Evolutionary conservation across 2,329 filamentous ascomycete genomes (phyloP).

Genomic region (Nigrospora sphaerica): DNA sequence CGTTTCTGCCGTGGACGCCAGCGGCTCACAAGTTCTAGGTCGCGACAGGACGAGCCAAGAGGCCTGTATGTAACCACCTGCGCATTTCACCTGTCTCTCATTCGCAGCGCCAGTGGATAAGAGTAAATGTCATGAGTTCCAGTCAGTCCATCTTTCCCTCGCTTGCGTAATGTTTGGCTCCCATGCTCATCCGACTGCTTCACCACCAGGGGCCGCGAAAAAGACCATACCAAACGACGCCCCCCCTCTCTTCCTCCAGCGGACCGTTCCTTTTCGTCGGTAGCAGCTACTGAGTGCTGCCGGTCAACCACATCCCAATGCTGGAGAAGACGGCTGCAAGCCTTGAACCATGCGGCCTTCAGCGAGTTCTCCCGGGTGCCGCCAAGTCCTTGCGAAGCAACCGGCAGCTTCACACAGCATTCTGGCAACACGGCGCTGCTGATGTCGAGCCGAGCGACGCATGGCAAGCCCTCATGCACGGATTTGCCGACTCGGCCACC

Average conservation of each 20-base stretch:
- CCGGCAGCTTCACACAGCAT: slow-evolving; percentile 39
- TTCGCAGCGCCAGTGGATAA: background rate
- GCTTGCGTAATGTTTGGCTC: background rate
- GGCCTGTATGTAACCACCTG: too few relatives aligned
- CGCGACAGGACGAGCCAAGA: too few relatives aligned
- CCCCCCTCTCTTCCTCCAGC: too few relatives aligned
- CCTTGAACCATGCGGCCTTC: slow-evolving; percentile 49
- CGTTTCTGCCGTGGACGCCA: too few relatives aligned
- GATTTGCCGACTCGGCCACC: slow-evolving; percentile 16
- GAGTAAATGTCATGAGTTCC: background rate
- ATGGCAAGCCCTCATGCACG: slow-evolving; percentile 31
- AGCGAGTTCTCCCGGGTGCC: slow-evolving; percentile 38
- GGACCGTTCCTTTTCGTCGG: too few relatives aligned
- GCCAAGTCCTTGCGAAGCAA: slow-evolving; percentile 28
- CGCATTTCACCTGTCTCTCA: too few relatives aligned
- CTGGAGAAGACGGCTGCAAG: slow-evolving; percentile 50
- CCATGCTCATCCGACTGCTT: too few relatives aligned
- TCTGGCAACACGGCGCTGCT: slow-evolving; percentile 48
- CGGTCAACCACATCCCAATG: slow-evolving; percentile 28
- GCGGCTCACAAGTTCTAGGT: too few relatives aligned
- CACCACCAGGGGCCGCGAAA: too few relatives aligned
- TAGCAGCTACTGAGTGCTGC: background rate
- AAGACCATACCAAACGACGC: too few relatives aligned
- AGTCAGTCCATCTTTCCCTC: background rate
- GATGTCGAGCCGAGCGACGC: slow-evolving; percentile 38